These are phyloP conservation scores for Saussurea involucrata DNA, from an alignment of 129 eudicot species.

Conservation along the genomic window DNA sequence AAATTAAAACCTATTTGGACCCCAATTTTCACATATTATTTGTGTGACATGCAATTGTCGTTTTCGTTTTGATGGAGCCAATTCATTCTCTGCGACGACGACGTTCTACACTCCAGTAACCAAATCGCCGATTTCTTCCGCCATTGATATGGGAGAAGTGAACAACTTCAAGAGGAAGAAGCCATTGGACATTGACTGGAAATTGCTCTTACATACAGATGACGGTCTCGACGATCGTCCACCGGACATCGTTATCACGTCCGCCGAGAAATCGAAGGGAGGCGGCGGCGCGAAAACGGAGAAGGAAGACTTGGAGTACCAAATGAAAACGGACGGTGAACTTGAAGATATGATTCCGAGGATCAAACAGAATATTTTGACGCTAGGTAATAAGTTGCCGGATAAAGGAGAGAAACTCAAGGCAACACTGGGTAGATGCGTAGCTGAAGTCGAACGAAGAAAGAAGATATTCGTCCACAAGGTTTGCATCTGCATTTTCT, in stretches of 20 bases:
- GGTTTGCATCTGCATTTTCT: conserved; percentile 18
- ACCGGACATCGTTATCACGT: conserved; percentile 27
- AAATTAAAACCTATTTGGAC: neutral
- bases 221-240: conserved; percentile 42
- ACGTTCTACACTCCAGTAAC: neutral
- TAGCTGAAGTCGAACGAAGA: conserved; percentile 37
- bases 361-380: neutral
- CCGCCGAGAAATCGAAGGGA: conserved; percentile 18
- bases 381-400: neutral
- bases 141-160: conserved; percentile 29
- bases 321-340: neutral
- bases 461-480: neutral
- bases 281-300: neutral
- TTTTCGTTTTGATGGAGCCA: neutral
- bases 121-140: conserved; percentile 2
- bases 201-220: conserved; percentile 16
- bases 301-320: neutral
- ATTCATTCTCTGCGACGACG: neutral
- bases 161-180: conserved; percentile 25
- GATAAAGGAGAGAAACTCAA: conserved; percentile 53
- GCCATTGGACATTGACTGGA: conserved; percentile 23
- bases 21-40: neutral
- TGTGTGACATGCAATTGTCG: neutral
- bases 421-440: conserved; percentile 10
- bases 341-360: conserved; percentile 1